Evolutionary conservation across 352 stramenopile species (phyloP), one percentile per base, ranked within the genome.

Genomic region (Saprolegnia diclina): DNA sequence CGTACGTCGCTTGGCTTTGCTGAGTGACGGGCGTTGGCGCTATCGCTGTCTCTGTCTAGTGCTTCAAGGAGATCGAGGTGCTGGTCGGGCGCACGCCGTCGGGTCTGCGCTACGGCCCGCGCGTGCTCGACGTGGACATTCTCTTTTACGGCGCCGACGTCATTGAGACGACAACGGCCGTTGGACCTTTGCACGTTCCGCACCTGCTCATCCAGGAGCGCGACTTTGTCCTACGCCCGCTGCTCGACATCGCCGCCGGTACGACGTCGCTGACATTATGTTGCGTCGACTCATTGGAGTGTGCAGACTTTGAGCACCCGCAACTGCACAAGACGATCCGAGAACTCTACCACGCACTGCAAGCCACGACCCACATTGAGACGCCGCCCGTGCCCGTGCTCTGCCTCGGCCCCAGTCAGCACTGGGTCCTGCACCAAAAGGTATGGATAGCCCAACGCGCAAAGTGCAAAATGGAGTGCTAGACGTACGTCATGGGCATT

Each of bases 401-500:
- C 1, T 81, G 81, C 18, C 76, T 83, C 0, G 24, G 70, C 21
- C 89, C 52, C 0, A 26, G 32, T 0, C 78, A 79, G 7, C 87
- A 79, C 1, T 68, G 62, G 62, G 21, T 35, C 2, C 46, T 68
- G 16, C 18, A 61, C 19, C 14, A 7, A 5, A 68, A 68, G 62
- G 62, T 68, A 66, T 56, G 16, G 21, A 18, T 19, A 18, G 11
- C 19, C 29, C 21, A 6, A 44, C 38, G 21, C 16, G 24, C 45
- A 55, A 6, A 21, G n/a, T 16, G 18, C 5, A 2, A 5, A 35
- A 35, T 79, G 65, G 66, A 13, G 64, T 92, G 10, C n/a, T 91
- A 92, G 64, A 92, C 85, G 5, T 90, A 83, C 37, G 85, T 99
- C 54, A 99, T 99, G 96, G 97, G 97, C 35, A 98, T 99, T 74